Evolutionary conservation across 768 basidiomycete genomes (phyloP), one percentile per base, ranked within the genome.

Genomic region (Epithele typhae): DNA sequence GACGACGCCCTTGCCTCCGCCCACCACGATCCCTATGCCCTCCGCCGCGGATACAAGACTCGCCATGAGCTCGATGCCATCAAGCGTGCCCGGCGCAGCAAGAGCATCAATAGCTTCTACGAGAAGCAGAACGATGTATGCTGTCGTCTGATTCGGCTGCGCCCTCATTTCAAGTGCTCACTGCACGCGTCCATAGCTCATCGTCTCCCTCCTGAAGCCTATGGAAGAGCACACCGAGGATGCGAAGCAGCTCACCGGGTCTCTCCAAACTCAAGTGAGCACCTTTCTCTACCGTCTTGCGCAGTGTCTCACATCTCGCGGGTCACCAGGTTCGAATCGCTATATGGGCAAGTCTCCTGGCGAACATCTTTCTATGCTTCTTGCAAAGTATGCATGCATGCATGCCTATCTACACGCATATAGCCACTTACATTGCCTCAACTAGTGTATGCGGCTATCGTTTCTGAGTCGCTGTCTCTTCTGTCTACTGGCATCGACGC

Each of bases 401-500:
- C 30, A 9, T 32, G 9, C 15, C 30, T 32, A 9, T 15, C 15
- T 32, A 15, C 9, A 32, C 15, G 30, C 30, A 9, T 9, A 32
- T 32, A 9, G 30, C 9, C 30, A 15, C 30, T 32, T 15, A 7
- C 12, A 14, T 8, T 18, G 9, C 35, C n/a, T 36, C n/a, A 14
- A 30, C 19, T 33, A 92, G 89, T 99, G 57, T 99, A 96, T 62
- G 95, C 90, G 12, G 94, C 95, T 11, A 75, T 90, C 41, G 87
- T 88, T 1, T 85, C 91, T 1, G 53, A 77, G 4, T 95, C 92
- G 0, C 70, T 97, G 4, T 91, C 92, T 3, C 71, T 97, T 39
- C 76, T 97, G 49, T 91, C 92, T 10, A 95, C 92, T 2, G 87
- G 78, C 8, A 86, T 94, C 59, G 95, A 98, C 61, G 82, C 93